Evolutionary conservation across 129 eudicot species (phyloP), one percentile per base, ranked within the genome.

Genomic region (Sambucus nigra): DNA sequence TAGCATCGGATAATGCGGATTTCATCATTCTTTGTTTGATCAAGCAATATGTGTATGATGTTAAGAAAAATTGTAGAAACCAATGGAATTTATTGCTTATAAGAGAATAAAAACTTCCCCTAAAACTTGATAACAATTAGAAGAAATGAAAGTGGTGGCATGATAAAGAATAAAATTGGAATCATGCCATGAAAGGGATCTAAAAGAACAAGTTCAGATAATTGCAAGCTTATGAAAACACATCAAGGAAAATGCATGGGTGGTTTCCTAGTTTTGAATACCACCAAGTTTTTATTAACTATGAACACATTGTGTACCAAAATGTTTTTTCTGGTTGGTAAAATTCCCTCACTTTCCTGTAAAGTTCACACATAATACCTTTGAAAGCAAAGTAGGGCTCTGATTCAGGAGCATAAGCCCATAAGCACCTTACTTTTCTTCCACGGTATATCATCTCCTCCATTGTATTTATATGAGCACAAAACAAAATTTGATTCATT

Each of bases 231-330:
- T n/a, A n/a, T n/a, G n/a, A n/a, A n/a, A n/a, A n/a, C n/a, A n/a
- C n/a, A 23, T 80, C 66, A 89, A 66, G 97, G 95, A 86, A 84
- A 74, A 53, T 79, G 93, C 83, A 91, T 76, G 27, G 98, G 94
- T 18, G 87, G 86, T 69, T 70, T 85, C 98, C 98, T 85, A 42
- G 64, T 70, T 63, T 55, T 26, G 35, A 91, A 91, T 61, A 80
- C 95, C 12, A 73, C 70, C 63, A 85, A 67, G 52, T 86, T 78
- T 67, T 94, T 67, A 35, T 80, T 82, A 10, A 91, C 89, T 31
- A 91, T 60, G 42, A 88, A 60, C 41, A 89, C 74, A 59, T 91
- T 91, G 71, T 91, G 98, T 63, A 91, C 98, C 95, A 91, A 71
- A 91, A 91, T 23, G 98, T 85, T 65, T 91, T 95, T 0, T 80